Base-by-base conservation (phyloP, 805 yeast genomes). In the Yamadazyma sp. region DNA sequence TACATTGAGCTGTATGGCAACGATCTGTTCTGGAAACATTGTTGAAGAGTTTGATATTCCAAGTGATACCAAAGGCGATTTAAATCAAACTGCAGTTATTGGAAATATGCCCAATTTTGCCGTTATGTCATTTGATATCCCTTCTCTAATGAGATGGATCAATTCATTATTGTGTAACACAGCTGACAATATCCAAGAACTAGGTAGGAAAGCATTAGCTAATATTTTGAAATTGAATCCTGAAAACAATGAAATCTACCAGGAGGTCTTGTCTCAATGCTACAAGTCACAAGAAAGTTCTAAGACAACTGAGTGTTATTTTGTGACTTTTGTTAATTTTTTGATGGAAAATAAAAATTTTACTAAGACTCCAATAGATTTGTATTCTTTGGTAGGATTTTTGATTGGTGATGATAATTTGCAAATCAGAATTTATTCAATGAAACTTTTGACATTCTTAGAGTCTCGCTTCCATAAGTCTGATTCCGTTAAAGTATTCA, bases 1-100 rank as follows among this genome's bases (percentile, higher is more conserved):
- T 1, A 77, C 94, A 0, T 67, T 87, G 31, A 82, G 86, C 40
- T 79, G 95, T 26, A 86, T 93, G 95, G 86, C 95, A 0, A 71
- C 82, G 0, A 62, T 93, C 18, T 79, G 94, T 47, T 69, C 80
- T 2, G 93, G 94, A n/a, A 76, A 82, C 2, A 75, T 88, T 7
- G 71, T 75, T 5, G 73, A 69, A 33, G 53, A 60, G 8, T 59
- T 71, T 21, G 59, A 66, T 20, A 63, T 74, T 22, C 65, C 73
- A 3, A 76, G 75, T 31, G 57, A 62, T 3, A 70, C 78, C n/a
- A 6, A 12, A 5, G 26, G 26, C 12, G 11, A 10, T 9, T 6
- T 7, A 23, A 23, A 13, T 13, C n/a, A n/a, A n/a, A n/a, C n/a
- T n/a, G n/a, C n/a, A n/a, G 0, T 20, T 20, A 10, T 10, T 10